phyloP scores from a whole-genome alignment of 1,284 basidiomycete species.

The Melampsora larici-populina region DNA sequence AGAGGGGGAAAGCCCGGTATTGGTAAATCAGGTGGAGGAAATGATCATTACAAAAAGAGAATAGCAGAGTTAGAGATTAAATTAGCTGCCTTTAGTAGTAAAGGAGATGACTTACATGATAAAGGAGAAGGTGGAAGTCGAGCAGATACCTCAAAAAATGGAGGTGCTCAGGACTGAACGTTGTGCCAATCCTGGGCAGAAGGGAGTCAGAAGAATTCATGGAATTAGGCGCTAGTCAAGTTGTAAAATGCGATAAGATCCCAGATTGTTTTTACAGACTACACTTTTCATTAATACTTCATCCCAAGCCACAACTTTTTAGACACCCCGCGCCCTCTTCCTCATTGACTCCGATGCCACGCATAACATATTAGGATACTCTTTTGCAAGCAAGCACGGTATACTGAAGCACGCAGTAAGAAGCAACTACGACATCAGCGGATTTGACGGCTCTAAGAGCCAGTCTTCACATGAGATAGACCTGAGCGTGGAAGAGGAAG shows the following conservation, averaged over 20 bases:
- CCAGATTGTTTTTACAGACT: background rate
- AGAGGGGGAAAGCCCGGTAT: background rate
- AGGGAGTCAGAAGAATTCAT: background rate
- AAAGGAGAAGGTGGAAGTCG: background rate
- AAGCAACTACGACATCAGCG: background rate
- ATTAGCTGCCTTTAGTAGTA: background rate
- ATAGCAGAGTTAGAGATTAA: background rate
- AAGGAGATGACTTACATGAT: background rate
- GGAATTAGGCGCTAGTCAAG: background rate
- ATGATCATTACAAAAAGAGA: background rate
- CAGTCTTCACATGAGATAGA: too few species aligned
- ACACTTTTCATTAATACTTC: background rate
- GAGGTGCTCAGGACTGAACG: background rate
- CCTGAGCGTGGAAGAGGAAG: too few species aligned
- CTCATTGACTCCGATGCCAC: background rate
- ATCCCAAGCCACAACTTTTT: background rate
- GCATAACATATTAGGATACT: background rate
- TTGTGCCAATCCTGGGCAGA: slow-evolving; percentile 1
- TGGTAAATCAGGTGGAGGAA: background rate
- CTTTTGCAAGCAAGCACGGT: background rate
- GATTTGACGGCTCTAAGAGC: too few species aligned
- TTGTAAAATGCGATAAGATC: background rate
- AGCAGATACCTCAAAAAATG: background rate
- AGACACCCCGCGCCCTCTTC: background rate
- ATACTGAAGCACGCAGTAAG: background rate